Evolutionary conservation across 2,329 filamentous ascomycete species (phyloP), one percentile per base, ranked within the genome.

Genomic region (Cladosporium sp.): DNA sequence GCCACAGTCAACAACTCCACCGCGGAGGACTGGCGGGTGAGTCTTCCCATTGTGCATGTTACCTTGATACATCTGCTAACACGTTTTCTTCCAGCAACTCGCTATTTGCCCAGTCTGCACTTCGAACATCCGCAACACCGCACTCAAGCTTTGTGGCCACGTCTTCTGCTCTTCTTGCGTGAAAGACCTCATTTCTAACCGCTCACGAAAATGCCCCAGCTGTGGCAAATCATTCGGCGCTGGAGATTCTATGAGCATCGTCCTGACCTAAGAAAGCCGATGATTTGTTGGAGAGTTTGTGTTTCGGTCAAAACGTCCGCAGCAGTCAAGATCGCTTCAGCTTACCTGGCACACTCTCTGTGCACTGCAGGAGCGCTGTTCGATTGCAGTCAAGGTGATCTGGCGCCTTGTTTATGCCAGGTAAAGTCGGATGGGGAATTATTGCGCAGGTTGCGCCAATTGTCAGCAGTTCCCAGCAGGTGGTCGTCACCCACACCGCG

Each of bases 171-270:
- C 90, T 75, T 86, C 88, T 58, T 99, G 95, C 76, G 91, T 98
- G 28, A 92, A 97, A 70, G 91, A 96, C 74, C 89, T 95, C 66
- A 88, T 97, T 68, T 88, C 88, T 55, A 96, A 95, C 74, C 91
- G 95, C 41, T 93, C 94, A 81, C 87, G 95, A 71, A 98, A 98
- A 79, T 99, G 95, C 75, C 95, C 95, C 2, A 94, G 92, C 72
- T 99, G 96, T 83, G 92, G 91, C 74, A 91, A 91, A 79, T 88
- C 92, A 4, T 99, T 99, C 77, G 94, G 96, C 74, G 91, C 88
- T 77, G 91, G 91, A 79, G 95, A 99, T 77, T 88, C 92, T 68
- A 96, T 97, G 92, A 81, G 75, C 38, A 80, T 84, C 54, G 72
- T 74, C 15, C 68, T 78, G 51, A 74, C 74, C 32, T 75, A 71